Evolutionary conservation across 2,329 filamentous ascomycete genomes (phyloP).

Genomic region (Rhinocladiella similis): DNA sequence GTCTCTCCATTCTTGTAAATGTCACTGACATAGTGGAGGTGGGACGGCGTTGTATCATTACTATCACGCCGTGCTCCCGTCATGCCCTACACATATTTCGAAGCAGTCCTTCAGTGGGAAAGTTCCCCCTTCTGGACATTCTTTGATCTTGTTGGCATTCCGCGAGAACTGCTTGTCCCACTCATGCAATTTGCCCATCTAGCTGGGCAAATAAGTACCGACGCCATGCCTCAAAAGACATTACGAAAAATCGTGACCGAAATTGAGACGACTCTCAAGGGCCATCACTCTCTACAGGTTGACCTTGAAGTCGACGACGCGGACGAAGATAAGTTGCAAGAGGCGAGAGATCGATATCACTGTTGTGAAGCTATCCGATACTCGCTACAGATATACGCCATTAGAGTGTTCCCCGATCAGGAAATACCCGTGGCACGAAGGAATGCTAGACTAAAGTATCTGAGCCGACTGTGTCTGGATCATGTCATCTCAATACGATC

Average conservation of each 20-base stretch:
- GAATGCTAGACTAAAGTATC: not conserved
- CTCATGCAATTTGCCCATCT: conserved; percentile 1
- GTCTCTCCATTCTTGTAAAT: not conserved
- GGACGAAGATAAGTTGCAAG: not conserved
- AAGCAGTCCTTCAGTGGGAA: conserved; percentile 1
- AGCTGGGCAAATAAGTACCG: not conserved
- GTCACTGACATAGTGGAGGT: not conserved
- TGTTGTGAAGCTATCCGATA: not conserved
- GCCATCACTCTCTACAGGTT: not conserved
- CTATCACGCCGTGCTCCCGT: not conserved
- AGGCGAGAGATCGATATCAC: not conserved
- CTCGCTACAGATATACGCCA: not conserved
- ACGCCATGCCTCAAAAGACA: not conserved
- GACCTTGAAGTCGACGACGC: not conserved
- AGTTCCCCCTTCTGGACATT: not conserved
- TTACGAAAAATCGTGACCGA: not conserved
- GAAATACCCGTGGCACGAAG: not conserved
- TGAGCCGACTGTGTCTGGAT: not conserved
- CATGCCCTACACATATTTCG: not conserved
- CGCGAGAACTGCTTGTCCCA: not conserved
- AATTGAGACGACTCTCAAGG: not conserved
- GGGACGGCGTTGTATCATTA: conserved; percentile 1
- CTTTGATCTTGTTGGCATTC: not conserved
- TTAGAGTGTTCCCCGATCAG: not conserved
- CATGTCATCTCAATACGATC: not conserved